Percentiles rank a stretch among this genome's conserved stretches.
Conservation (phyloP, 1,139 yeast genomes). For the Geotrichum cucujoidarum region DNA sequence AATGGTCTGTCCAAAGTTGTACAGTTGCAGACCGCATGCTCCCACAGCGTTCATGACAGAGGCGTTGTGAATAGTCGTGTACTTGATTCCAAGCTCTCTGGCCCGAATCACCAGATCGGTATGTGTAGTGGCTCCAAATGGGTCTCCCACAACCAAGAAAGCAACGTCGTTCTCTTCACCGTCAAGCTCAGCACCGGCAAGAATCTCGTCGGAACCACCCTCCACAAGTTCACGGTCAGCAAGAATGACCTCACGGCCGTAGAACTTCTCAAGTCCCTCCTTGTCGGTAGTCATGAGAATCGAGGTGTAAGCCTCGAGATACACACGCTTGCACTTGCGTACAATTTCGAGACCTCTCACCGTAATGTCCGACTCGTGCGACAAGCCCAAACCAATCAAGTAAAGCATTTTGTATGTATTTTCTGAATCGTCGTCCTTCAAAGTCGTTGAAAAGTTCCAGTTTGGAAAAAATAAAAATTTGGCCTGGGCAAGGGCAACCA, state of each 20-base stretch:
- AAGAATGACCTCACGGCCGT: slow-evolving; percentile 76
- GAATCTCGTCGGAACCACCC: slow-evolving; percentile 74
- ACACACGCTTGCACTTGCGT: slow-evolving; percentile 76
- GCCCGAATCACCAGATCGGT: slow-evolving; percentile 91
- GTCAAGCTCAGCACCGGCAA: slow-evolving; percentile 61
- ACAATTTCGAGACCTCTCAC: slow-evolving; percentile 89
- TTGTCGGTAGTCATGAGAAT: slow-evolving; percentile 89
- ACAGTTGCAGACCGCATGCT: slow-evolving; percentile 91
- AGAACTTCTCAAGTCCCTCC: slow-evolving; percentile 58
- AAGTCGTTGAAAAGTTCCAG: background rate
- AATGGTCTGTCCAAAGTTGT: slow-evolving; percentile 94
- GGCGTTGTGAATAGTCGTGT: slow-evolving; percentile 88
- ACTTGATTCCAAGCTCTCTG: slow-evolving; percentile 69
- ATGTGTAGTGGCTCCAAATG: slow-evolving; percentile 97
- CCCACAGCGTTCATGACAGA: slow-evolving; percentile 98
- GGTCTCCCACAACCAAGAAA: slow-evolving; percentile 94
- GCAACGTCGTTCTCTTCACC: slow-evolving; percentile 75
- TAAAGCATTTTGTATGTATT: slow-evolving; percentile 57
- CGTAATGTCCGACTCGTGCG: slow-evolving; percentile 85
- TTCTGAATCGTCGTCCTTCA: background rate
- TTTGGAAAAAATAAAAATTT: too few species aligned
- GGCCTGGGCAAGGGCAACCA: background rate
- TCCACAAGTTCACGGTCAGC: slow-evolving; percentile 97
- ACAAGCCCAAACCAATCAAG: slow-evolving; percentile 84
- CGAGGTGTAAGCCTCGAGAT: slow-evolving; percentile 91